These are phyloP conservation scores for Hygrophorus pudorinus DNA, from an alignment of 768 basidiomycete species.

Conservation along the genomic window DNA sequence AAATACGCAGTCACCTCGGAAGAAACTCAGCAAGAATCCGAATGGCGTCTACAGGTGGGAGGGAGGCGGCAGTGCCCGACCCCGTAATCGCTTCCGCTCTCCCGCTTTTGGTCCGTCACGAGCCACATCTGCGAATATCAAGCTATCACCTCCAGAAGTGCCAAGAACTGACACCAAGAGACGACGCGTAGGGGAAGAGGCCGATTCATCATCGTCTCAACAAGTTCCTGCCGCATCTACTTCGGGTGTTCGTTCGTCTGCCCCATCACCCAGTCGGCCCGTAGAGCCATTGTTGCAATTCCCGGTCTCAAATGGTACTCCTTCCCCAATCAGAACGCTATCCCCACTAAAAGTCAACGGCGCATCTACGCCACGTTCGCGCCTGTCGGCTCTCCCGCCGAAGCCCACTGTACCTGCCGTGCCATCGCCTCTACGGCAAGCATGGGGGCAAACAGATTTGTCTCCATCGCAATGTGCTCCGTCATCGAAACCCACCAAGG, in stretches of 20 bases:
- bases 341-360: neutral
- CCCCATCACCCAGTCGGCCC: slow-evolving; percentile 15
- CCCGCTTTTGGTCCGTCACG: slow-evolving; percentile 59
- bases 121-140: slow-evolving; percentile 30
- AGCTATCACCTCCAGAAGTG: slow-evolving; percentile 12
- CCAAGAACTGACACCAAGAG: slow-evolving; percentile 45
- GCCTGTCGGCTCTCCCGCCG: slow-evolving; percentile 25
- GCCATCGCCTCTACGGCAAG: slow-evolving; percentile 68
- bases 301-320: slow-evolving; percentile 1
- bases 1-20: slow-evolving; percentile 25
- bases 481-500: slow-evolving; percentile 44
- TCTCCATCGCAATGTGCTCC: slow-evolving; percentile 23
- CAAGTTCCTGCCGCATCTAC: slow-evolving; percentile 13
- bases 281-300: neutral
- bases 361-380: slow-evolving; percentile 21
- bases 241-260: slow-evolving; percentile 20
- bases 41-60: slow-evolving; percentile 68
- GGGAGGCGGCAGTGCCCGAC: slow-evolving; percentile 64
- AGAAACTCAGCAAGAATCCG: slow-evolving; percentile 56
- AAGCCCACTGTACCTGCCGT: slow-evolving; percentile 52
- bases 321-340: slow-evolving; percentile 3
- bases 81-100: slow-evolving; percentile 59
- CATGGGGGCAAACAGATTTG: slow-evolving; percentile 42
- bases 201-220: slow-evolving; percentile 19
- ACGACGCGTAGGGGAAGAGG: slow-evolving; percentile 45